Base-by-base conservation (phyloP, 2,329 filamentous ascomycete species). In the Escovopsis sp. region DNA sequence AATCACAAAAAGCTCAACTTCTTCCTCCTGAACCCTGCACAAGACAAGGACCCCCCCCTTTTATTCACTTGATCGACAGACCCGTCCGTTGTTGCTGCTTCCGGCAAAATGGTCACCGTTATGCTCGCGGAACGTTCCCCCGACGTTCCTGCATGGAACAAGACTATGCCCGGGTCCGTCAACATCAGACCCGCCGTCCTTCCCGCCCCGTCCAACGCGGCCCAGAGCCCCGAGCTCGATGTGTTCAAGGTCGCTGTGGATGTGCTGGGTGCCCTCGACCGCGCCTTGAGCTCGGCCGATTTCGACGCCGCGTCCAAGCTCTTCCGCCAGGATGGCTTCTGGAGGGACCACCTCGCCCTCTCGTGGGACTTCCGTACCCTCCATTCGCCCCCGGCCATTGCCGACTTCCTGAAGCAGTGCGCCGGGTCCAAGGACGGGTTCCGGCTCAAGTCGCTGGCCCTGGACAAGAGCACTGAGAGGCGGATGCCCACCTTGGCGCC, bases 341-440 rank as follows among this genome's bases (percentile, higher is more conserved):
- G 73, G 75, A 66, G 74, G 8, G 75, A 79, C 49, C 71, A 76
- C 36, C 59, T 79, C 0, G 68, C 66, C 18, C 53, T 78, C 1
- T 66, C 71, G 0, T 79, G 73, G 74, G 66, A 70, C 35, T 68
- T 74, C 38, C 69, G 65, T 43, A 75, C 70, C 2, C 52, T 72
- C 1, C 62, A 70, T n/a, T 64, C 66, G 0, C 56, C 61, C 0
- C 48, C 53, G 0, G 56, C 59, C 26, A 65, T 75, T 33, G 49
- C 47, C 1, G 47, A 53, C 0, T 70, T 69, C 40, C 50, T 75
- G 0, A 45, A 54, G 33, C 43, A 38, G 37, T 57, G 52, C 11
- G 46, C 58, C 0, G 43, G 48, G 6, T 61, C 59, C 0, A 56
- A 45, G 9, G 56, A 66, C 32, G 63, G 61, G 2, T 60, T 65